Evolutionary conservation across 2,329 filamentous ascomycete species (phyloP), one percentile per base, ranked within the genome.

Genomic region (Xenoacremonium recifei): DNA sequence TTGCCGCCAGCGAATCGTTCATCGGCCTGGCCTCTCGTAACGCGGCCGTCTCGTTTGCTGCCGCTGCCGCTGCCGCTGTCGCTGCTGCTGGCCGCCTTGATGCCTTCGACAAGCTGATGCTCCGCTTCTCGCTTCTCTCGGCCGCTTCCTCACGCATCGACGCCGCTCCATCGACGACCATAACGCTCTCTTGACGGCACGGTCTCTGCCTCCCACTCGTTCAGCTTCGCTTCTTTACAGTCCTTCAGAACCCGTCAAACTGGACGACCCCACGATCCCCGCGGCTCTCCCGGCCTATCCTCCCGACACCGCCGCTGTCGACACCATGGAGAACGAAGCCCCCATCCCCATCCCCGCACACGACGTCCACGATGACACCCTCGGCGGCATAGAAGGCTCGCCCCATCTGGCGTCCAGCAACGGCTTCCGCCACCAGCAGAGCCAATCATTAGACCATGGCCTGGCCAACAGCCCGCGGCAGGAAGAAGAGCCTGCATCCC

Each of bases 371-470:
- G 76, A 80, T 50, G 76, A 79, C 45, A 71, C 70, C 29, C 60
- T 78, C 34, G 70, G 67, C 45, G 72, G 70, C 42, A 63, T 78
- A 45, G 75, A 80, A 18, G 70, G 65, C 45, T 69, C 72, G 29
- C 68, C 70, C 27, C 66, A 71, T n/a, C 52, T 71, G 23, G 53
- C 56, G 13, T 49, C 57, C 31, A 66, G 51, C 58, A 67, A 61
- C 43, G 65, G 63, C 49, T 61, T 61, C 45, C 67, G 63, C 37
- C 71, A 75, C 46, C 62, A 65, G 25, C 70, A 75, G 51, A 71
- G 69, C 51, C 72, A 72, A 47, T 73, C 75, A 6, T 59, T 77
- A 50, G 76, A 80, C 52, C 71, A 77, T 43, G 68, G 65, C 32
- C 59, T 75, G 35, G 51, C 66, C 51, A 59, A 59, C 51, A 63